A percentile compares a stretch with the other conserved stretches of the same genome.
phyloP scores from a whole-genome alignment of 345 rosid genomes.

The Combretum micranthum region DNA sequence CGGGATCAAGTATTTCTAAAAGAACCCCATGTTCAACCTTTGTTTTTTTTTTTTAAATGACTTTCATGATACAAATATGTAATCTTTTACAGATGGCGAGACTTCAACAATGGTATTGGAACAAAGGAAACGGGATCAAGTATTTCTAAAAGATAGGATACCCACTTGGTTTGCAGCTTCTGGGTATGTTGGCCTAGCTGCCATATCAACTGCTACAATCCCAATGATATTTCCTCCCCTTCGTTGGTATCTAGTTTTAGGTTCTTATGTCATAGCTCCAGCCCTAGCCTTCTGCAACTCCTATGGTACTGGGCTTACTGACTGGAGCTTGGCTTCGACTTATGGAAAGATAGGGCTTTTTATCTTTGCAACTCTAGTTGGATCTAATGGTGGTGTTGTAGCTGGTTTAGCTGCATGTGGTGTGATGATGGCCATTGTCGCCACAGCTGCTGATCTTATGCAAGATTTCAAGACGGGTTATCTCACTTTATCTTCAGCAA shows the following conservation, averaged over 20 bases:
- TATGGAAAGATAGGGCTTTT: slow-evolving; percentile 94
- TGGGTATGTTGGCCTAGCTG: slow-evolving; percentile 86
- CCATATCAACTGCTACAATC: slow-evolving; percentile 68
- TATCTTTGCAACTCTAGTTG: slow-evolving; percentile 75
- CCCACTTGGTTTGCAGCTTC: slow-evolving; percentile 73
- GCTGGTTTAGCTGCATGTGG: slow-evolving; percentile 87
- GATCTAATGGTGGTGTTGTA: slow-evolving; percentile 72
- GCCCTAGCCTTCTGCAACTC: slow-evolving; percentile 93
- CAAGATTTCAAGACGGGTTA: slow-evolving; percentile 93
- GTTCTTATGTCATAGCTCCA: slow-evolving; percentile 79
- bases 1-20: too few relatives aligned
- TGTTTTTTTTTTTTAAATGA: too few relatives aligned
- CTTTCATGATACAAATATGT: too few relatives aligned
- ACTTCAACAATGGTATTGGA: slow-evolving; percentile 38
- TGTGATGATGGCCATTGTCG: slow-evolving; percentile 90
- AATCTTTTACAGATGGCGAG: slow-evolving; percentile 33
- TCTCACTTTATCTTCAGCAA: slow-evolving; percentile 83
- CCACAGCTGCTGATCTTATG: slow-evolving; percentile 96
- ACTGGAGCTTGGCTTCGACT: slow-evolving; percentile 72
- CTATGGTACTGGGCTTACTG: slow-evolving; percentile 77
- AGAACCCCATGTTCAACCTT: too few relatives aligned
- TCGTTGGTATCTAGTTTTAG: slow-evolving; percentile 78
- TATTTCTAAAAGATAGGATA: slow-evolving; percentile 83
- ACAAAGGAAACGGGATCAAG: slow-evolving; percentile 53
- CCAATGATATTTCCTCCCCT: slow-evolving; percentile 76